phyloP scores from a whole-genome alignment of 2,329 filamentous ascomycete genomes.

The Zymoseptoria pseudotritici region DNA sequence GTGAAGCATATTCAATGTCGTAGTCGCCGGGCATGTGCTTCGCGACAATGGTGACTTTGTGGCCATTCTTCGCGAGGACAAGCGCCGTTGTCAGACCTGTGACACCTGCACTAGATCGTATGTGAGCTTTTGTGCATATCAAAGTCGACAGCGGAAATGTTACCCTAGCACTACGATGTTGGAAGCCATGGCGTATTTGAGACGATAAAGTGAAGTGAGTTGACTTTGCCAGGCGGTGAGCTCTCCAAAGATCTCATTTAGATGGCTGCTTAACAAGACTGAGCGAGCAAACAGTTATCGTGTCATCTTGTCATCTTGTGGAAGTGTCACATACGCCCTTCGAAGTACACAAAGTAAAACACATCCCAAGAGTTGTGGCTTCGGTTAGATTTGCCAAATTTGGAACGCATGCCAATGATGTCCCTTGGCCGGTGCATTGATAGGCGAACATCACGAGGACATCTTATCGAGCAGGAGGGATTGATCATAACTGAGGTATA shows the following conservation, averaged over 20 bases:
- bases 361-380: no score
- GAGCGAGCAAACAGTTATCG: no score
- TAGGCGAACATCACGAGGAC: no score
- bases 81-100: slow-evolving; percentile 59
- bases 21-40: slow-evolving; percentile 94
- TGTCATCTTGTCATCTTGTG: no score
- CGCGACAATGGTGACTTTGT: slow-evolving; percentile 63
- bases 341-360: neutral
- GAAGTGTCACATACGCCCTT: neutral
- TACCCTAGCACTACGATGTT: slow-evolving; percentile 45
- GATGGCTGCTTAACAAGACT: no score
- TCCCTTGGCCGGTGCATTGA: no score
- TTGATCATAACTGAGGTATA: no score
- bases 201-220: no score
- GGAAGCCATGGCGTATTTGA: slow-evolving; percentile 8
- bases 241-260: no score
- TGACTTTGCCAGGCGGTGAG: no score
- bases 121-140: neutral
- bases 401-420: neutral
- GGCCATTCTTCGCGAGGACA: slow-evolving; percentile 50
- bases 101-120: slow-evolving; percentile 46
- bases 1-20: slow-evolving; percentile 82
- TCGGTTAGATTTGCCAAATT: neutral
- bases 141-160: slow-evolving; percentile 11
- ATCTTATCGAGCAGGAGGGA: no score